A percentile compares a stretch with the other conserved stretches of the same genome.
These are phyloP conservation scores for Phytophthora tubulina DNA, from an alignment of 352 stramenopile species.

Conservation along the genomic window DNA sequence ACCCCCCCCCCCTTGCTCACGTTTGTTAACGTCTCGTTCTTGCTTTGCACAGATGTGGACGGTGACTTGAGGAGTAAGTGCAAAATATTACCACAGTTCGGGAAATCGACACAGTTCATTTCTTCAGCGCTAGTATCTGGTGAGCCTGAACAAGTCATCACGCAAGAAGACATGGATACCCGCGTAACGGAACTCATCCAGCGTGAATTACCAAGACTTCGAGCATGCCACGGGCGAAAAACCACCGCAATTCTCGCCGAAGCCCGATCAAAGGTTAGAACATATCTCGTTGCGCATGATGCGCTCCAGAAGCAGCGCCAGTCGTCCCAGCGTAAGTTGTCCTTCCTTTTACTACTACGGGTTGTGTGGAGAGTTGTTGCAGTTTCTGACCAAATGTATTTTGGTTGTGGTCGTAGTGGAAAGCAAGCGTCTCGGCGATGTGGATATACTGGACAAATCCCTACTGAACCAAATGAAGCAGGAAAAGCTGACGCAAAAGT, in stretches of 20 bases:
- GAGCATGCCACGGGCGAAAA: conserved; percentile 63
- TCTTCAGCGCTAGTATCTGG: conserved; percentile 25
- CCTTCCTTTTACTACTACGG: background rate
- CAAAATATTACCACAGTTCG: conserved; percentile 56
- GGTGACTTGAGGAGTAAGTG: conserved; percentile 59
- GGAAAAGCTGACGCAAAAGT: conserved; percentile 35
- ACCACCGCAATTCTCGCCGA: conserved; percentile 56
- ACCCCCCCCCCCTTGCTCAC: background rate
- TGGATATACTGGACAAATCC: conserved; percentile 40
- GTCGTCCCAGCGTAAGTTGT: conserved; percentile 22
- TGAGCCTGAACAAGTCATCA: conserved; percentile 17
- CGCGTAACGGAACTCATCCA: conserved; percentile 54
- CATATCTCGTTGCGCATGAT: conserved; percentile 42
- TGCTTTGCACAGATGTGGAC: conserved; percentile 47
- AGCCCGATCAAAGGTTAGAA: conserved; percentile 38
- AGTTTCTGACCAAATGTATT: conserved; percentile 3
- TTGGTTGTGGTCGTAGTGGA: conserved; percentile 19
- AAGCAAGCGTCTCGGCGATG: conserved; percentile 29
- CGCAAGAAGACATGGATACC: conserved; percentile 63
- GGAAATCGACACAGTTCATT: conserved; percentile 48
- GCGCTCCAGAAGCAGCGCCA: conserved; percentile 11
- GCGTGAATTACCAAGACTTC: conserved; percentile 55
- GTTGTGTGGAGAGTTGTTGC: background rate
- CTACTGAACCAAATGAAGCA: conserved; percentile 58
- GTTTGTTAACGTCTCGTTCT: background rate